Evolutionary conservation across 768 basidiomycete genomes (phyloP), one percentile per base, ranked within the genome.

Genomic region (Cyclocybe cylindracea): DNA sequence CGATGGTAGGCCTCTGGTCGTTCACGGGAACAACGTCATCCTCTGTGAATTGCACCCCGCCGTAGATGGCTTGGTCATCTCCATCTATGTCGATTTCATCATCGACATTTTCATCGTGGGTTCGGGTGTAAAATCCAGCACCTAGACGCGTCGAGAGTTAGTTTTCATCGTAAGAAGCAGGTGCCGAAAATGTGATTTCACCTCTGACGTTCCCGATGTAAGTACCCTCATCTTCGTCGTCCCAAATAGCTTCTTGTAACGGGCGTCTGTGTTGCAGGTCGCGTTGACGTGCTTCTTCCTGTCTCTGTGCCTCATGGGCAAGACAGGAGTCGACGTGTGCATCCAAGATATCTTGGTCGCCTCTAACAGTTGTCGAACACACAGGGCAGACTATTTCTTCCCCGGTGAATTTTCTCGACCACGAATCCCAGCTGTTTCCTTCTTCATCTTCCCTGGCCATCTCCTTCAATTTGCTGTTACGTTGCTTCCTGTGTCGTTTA

Each of bases 291-390:
- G 77, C 75, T 46, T 76, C 77, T 55, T 78, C 74, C 35, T 76
- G 44, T 46, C 73, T 65, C 33, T 66, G 69, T 46, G 63, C 72
- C 58, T 83, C 80, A 59, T 88, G 72, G 4, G 82, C 82, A 39
- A 93, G 66, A 63, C 91, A 93, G 6, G 87, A 75, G 59, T 93
- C 87, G n/a, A 93, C 79, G 67, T 93, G 91, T 11, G 88, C 89
- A 58, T 89, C 83, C 2, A 89, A 61, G 7, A 90, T 84, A 53
- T 90, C 90, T 39, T 77, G 73, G 59, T 90, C 89, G 1, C 89
- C 90, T 41, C 67, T 70, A 1, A 90, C 74, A 11, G 66, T 66
- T 37, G 69, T 68, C 40, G 76, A 67, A 62, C 90, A 93, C 18
- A 93, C 82, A 1, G 90, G 91, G 59, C 90, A 93, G n/a, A 75